Percentiles rank a stretch among this genome's conserved stretches.
Evolutionary conservation across 2,329 filamentous ascomycete species (phyloP).

Genomic region (Zymoseptoria pseudotritici): DNA sequence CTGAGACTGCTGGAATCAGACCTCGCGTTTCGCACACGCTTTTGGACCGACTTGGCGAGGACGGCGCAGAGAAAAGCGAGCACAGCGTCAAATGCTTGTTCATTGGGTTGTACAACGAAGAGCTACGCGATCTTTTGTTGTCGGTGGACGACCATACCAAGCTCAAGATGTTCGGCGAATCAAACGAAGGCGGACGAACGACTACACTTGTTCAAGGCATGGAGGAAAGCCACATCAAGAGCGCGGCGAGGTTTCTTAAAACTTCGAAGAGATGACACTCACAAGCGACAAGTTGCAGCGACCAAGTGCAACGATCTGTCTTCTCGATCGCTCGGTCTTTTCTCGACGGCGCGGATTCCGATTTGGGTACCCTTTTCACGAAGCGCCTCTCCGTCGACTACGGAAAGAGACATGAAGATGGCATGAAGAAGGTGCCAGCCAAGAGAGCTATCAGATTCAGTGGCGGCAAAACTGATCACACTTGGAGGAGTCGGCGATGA

Average conservation of each 20-base stretch:
- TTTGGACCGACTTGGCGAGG: constrained; percentile 74
- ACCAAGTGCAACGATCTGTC: constrained; percentile 99
- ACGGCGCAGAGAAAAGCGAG: constrained; percentile 58
- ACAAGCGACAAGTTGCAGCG: constrained; percentile 94
- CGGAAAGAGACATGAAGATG: constrained; percentile 92
- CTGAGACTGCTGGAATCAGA: constrained; percentile 90
- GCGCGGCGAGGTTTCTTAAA: constrained; percentile 76
- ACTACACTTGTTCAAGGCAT: constrained; percentile 94
- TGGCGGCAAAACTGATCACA: too few species aligned
- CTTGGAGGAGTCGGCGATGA: constrained; percentile 9
- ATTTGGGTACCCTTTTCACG: constrained; percentile 96
- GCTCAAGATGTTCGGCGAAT: constrained; percentile 92
- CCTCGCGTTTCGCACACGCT: constrained; percentile 81
- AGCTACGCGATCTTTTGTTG: constrained; percentile 80
- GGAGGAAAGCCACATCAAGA: constrained; percentile 91
- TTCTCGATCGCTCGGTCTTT: constrained; percentile 97
- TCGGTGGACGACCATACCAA: constrained; percentile 74
- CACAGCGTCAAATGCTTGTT: constrained; percentile 95
- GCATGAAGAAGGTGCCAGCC: too few species aligned
- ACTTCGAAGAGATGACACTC: constrained; percentile 80
- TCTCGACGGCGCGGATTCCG: constrained; percentile 95
- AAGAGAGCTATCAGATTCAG: too few species aligned
- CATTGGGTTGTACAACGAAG: constrained; percentile 97
- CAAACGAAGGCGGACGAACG: constrained; percentile 73
- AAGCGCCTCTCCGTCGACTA: constrained; percentile 98